A percentile compares a stretch with the other conserved stretches of the same genome.
Evolutionary conservation across 371 early-diverging fungal species (phyloP).

Genomic region (Blakeslea trispora): DNA sequence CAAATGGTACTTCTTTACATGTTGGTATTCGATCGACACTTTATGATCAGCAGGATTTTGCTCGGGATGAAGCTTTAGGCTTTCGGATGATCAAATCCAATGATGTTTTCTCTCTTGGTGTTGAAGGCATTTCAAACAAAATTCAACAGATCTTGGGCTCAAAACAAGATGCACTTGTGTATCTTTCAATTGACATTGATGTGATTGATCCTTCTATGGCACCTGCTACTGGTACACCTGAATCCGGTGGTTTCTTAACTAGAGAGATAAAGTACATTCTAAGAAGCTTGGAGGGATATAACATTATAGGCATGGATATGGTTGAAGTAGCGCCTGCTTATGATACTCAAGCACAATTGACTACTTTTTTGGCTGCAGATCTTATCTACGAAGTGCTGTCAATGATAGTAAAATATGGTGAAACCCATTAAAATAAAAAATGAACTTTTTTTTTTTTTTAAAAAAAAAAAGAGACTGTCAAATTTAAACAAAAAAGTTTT

Average conservation of each 20-base stretch:
- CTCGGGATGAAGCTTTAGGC: conserved; percentile 44
- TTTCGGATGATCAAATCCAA: conserved; percentile 51
- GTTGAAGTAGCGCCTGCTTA: conserved; percentile 57
- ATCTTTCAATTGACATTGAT: conserved; percentile 57
- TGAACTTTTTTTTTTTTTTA: no score
- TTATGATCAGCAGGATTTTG: conserved; percentile 39
- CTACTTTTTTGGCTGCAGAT: conserved; percentile 48
- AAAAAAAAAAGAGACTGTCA: conserved; percentile 5
- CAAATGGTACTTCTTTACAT: conserved; percentile 52
- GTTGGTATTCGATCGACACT: conserved; percentile 53
- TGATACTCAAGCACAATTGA: conserved; percentile 54
- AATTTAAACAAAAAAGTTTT: background rate
- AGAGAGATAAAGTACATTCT: conserved; percentile 52
- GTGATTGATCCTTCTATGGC: conserved; percentile 55
- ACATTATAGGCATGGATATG: conserved; percentile 48
- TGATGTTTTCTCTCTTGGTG: conserved; percentile 49
- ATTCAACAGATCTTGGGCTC: conserved; percentile 47
- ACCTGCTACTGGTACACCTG: conserved; percentile 58
- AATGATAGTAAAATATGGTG: conserved; percentile 48
- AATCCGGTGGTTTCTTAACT: conserved; percentile 52
- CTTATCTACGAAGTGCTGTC: conserved; percentile 47
- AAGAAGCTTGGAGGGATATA: conserved; percentile 44
- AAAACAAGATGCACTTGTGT: conserved; percentile 35
- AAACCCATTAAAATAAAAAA: conserved; percentile 2
- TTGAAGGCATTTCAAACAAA: conserved; percentile 45